These are phyloP conservation scores for Pichia terricola DNA, from an alignment of 1,139 yeast genomes.

Conservation along the genomic window DNA sequence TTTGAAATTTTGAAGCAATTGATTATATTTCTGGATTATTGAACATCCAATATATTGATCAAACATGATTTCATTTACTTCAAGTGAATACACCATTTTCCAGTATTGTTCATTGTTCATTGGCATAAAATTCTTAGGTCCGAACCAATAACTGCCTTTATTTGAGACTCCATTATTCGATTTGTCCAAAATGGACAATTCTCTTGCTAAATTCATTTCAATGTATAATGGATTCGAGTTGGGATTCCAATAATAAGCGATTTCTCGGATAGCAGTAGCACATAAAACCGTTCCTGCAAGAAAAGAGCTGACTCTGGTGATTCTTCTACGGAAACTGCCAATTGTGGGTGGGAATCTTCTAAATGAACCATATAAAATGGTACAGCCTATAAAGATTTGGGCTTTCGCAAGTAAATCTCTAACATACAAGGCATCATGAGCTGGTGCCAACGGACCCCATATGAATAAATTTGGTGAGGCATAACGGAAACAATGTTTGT, in stretches of 20 bases:
- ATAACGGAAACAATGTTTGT: conserved; percentile 19
- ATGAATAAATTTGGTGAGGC: conserved; percentile 21
- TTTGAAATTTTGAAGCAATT: not conserved
- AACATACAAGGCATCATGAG: conserved; percentile 21
- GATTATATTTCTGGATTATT: conserved; percentile 6
- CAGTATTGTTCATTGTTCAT: conserved; percentile 18
- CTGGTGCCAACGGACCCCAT: conserved; percentile 25
- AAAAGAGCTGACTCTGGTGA: conserved; percentile 4
- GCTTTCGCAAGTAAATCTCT: conserved; percentile 16
- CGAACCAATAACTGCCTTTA: conserved; percentile 18
- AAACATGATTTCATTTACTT: conserved; percentile 12
- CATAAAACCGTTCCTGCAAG: conserved; percentile 8
- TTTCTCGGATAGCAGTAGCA: conserved; percentile 9
- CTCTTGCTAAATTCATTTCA: conserved; percentile 20
- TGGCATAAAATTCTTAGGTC: conserved; percentile 24
- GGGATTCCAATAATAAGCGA: conserved; percentile 9
- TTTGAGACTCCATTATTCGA: conserved; percentile 11
- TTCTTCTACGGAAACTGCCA: conserved; percentile 2
- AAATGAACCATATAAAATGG: conserved; percentile 12
- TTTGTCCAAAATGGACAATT: conserved; percentile 10
- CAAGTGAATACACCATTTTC: conserved; percentile 14
- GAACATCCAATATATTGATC: conserved; percentile 13
- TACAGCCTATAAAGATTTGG: conserved; percentile 17
- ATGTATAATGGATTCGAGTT: conserved; percentile 20
- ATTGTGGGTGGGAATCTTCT: conserved; percentile 6